A percentile compares a stretch with the other conserved stretches of the same genome.
Evolutionary conservation across 2,329 filamentous ascomycete species (phyloP).

Genomic region (Bipolaris sorokiniana): DNA sequence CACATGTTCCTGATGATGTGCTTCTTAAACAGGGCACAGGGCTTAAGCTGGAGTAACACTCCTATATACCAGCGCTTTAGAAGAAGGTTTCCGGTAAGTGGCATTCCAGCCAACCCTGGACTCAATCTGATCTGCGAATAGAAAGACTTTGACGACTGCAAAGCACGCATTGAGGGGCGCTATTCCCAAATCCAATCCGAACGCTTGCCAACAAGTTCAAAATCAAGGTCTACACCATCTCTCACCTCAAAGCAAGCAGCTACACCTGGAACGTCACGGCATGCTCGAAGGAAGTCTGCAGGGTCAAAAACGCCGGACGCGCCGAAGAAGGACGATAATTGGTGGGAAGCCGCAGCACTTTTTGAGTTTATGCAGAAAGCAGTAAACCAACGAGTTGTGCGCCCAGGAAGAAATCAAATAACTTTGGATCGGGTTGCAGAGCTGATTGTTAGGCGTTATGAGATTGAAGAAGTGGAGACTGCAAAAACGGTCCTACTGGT

Average conservation of each 20-base stretch:
- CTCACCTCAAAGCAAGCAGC: slow-evolving; percentile 7
- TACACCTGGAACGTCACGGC: slow-evolving; percentile 10
- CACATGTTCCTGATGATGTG: slow-evolving; percentile 53
- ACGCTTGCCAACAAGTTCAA: slow-evolving; percentile 15
- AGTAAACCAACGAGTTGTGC: slow-evolving; percentile 41
- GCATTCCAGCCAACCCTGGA: neutral
- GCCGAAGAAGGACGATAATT: slow-evolving; percentile 49
- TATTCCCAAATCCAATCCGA: slow-evolving; percentile 22
- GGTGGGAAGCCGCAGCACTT: slow-evolving; percentile 47
- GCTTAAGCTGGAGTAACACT: slow-evolving; percentile 53
- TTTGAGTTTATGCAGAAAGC: slow-evolving; percentile 51
- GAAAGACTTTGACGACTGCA: slow-evolving; percentile 41
- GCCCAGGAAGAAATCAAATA: slow-evolving; percentile 38
- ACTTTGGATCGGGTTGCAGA: slow-evolving; percentile 43
- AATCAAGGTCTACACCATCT: slow-evolving; percentile 13
- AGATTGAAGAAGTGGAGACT: slow-evolving; percentile 42
- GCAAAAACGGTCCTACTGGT: slow-evolving; percentile 45
- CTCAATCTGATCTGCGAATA: slow-evolving; percentile 20
- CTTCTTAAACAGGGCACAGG: slow-evolving; percentile 54
- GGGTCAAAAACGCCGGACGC: slow-evolving; percentile 17
- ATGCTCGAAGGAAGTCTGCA: slow-evolving; percentile 11
- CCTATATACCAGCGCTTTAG: slow-evolving; percentile 52
- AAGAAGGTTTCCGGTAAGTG: slow-evolving; percentile 45
- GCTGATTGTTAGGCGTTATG: slow-evolving; percentile 45
- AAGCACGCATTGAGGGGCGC: slow-evolving; percentile 41